Conservation (phyloP, 176 grass and related monocot genomes). For the Oryza nivara region DNA sequence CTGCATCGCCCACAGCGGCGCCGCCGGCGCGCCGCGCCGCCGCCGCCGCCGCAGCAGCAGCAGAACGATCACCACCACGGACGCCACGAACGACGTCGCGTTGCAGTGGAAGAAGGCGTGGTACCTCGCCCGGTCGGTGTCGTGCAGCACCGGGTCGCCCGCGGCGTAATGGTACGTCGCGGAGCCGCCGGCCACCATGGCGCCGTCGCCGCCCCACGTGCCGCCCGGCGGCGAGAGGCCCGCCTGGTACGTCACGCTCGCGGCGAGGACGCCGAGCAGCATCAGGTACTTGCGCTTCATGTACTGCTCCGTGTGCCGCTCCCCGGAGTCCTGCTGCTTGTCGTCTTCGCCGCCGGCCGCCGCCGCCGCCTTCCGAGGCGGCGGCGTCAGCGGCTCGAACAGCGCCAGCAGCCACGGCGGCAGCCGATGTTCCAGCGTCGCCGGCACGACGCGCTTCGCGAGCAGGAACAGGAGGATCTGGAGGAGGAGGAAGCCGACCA, state of each 20-base stretch:
- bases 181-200: not conserved
- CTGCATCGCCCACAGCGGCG: slow-evolving; percentile 29
- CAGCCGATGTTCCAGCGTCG: not conserved
- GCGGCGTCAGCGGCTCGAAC: not conserved
- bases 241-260: slow-evolving; percentile 40
- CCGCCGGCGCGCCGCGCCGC: not conserved
- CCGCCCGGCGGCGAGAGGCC: slow-evolving; percentile 35
- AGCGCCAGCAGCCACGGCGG: not conserved
- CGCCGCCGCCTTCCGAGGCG: not conserved
- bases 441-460: not conserved
- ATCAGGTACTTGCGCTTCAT: slow-evolving; percentile 34
- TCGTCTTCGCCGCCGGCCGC: not conserved
- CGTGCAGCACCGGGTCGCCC: slow-evolving; percentile 28
- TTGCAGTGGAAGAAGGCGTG: slow-evolving; percentile 49
- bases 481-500: not conserved
- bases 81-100: slow-evolving; percentile 37
- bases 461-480: slow-evolving; percentile 1
- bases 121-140: slow-evolving; percentile 2
- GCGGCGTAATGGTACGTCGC: not conserved
- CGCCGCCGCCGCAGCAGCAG: slow-evolving; percentile 7
- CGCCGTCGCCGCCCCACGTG: not conserved
- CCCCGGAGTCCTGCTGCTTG: not conserved
- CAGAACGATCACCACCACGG: slow-evolving; percentile 36
- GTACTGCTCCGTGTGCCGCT: not conserved
- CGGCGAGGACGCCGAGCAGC: slow-evolving; percentile 30